Evolutionary conservation across 306 rosid species (phyloP).

Genomic region (Cicer chorassanicum): DNA sequence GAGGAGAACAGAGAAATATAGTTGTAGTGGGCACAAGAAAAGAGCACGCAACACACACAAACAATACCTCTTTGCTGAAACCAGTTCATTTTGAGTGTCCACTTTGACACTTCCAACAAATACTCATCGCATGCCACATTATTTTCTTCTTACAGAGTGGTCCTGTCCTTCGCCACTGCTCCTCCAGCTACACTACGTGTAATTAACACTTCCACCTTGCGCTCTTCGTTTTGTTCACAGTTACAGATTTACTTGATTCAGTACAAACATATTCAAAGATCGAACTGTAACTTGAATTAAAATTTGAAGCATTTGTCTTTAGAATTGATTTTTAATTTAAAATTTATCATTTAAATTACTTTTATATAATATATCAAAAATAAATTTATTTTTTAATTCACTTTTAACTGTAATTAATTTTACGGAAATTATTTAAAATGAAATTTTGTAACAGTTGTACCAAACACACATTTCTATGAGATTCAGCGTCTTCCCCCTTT

Average conservation of each 20-base stretch:
- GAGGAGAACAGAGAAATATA: constrained; percentile 1
- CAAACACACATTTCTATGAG: too few species aligned
- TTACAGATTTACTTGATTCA: too few species aligned
- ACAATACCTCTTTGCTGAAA: constrained; percentile 19
- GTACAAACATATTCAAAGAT: too few species aligned
- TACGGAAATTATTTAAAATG: too few species aligned
- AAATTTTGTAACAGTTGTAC: too few species aligned
- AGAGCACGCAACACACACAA: constrained; percentile 7
- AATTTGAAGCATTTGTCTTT: too few species aligned
- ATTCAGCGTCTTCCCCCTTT: constrained; percentile 1
- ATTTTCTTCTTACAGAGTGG: constrained; percentile 48
- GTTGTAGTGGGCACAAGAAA: constrained; percentile 38
- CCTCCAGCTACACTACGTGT: constrained; percentile 21
- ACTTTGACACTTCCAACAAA: constrained; percentile 51
- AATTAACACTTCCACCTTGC: neutral
- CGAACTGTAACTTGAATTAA: too few species aligned
- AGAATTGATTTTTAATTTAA: too few species aligned
- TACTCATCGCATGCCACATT: constrained; percentile 52
- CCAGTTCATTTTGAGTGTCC: constrained; percentile 48
- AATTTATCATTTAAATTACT: too few species aligned
- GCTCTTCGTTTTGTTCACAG: fast-evolving
- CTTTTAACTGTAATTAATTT: too few species aligned
- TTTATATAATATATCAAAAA: too few species aligned
- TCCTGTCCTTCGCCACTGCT: constrained; percentile 46
- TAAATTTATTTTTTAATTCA: too few species aligned